Base-by-base conservation (phyloP, 1,284 basidiomycete genomes). In the Pseudozyma flocculosa region DNA sequence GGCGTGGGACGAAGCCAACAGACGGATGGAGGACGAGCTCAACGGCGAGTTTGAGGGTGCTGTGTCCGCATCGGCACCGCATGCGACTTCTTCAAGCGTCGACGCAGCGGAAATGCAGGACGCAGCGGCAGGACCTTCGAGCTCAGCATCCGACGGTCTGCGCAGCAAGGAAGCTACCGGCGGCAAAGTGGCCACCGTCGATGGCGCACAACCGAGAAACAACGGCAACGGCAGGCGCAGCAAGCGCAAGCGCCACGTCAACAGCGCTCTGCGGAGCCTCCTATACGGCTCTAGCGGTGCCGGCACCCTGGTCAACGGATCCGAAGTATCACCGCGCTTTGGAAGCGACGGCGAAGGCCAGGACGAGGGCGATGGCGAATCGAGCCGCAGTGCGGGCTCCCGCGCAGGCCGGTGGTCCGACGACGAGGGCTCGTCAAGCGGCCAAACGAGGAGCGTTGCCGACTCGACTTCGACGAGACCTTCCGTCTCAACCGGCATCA, bases 1-100 rank as follows among this genome's bases (percentile, higher is more conserved):
- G 36, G 89, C 92, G 60, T 93, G 89, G 88, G 92, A 95, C 64
- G 82, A 81, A 55, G 79, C 81, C 19, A 79, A 80, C 54, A 61
- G 80, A 21, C 70, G 80, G 22, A 79, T 80, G 22, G 79, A 81
- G 45, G 81, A 81, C 45, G 57, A 59, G 43, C 26, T 59, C 21
- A 55, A 62, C 47, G 44, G 45, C 30, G 38, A 62, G 37, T 47
- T 26, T n/a, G 42, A 40, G 42, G 55, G 22, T 41, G 55, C 40
- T 40, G 22, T 23, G 46, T 24, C 30, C 13, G 45, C 26, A 22
- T 23, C 4, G 46, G 41, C 5, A 24, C 45, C 26, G 32, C n/a
- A 24, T 14, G 34, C 32, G 22, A 39, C 18, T 9, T 23, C 48
- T 4, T 14, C 9, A 17, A 26, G 18, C 18, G n/a, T 8, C 8